Evolutionary conservation across 352 stramenopile genomes (phyloP).

Genomic region (Plasmopara halstedii): DNA sequence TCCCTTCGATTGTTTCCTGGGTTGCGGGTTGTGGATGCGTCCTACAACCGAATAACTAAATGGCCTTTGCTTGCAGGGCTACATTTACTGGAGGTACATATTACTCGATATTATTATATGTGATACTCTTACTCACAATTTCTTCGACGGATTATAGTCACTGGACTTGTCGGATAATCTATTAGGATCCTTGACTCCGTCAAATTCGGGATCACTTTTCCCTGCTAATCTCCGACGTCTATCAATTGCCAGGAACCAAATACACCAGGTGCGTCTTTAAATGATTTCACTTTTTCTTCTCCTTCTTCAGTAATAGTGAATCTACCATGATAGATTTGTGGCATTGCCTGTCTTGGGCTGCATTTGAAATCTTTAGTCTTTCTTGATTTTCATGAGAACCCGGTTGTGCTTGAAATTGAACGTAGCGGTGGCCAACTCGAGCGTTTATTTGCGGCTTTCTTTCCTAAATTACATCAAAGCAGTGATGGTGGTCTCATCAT

Average conservation of each 20-base stretch:
- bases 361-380: constrained; percentile 34
- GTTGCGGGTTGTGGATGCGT: constrained; percentile 44
- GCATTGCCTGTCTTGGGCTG: constrained; percentile 32
- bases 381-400: constrained; percentile 44
- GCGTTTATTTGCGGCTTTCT: constrained; percentile 36
- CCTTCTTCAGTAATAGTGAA: background rate
- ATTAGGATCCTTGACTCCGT: constrained; percentile 28
- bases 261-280: constrained; percentile 34
- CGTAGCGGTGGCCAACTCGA: constrained; percentile 31
- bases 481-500: constrained; percentile 17
- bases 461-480: constrained; percentile 19
- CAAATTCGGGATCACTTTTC: constrained; percentile 22
- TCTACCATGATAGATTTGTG: constrained; percentile 29
- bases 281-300: background rate
- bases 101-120: background rate
- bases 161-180: constrained; percentile 59
- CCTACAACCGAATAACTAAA: constrained; percentile 47
- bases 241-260: constrained; percentile 51
- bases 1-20: constrained; percentile 20
- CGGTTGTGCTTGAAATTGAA: constrained; percentile 21
- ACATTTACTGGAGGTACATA: constrained; percentile 34
- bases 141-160: constrained; percentile 18
- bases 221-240: constrained; percentile 34
- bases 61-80: constrained; percentile 44
- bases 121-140: background rate